Percentiles rank a stretch among this genome's conserved stretches.
Conservation (phyloP, 352 stramenopile genomes). For the Globisporangium mamillatum region DNA sequence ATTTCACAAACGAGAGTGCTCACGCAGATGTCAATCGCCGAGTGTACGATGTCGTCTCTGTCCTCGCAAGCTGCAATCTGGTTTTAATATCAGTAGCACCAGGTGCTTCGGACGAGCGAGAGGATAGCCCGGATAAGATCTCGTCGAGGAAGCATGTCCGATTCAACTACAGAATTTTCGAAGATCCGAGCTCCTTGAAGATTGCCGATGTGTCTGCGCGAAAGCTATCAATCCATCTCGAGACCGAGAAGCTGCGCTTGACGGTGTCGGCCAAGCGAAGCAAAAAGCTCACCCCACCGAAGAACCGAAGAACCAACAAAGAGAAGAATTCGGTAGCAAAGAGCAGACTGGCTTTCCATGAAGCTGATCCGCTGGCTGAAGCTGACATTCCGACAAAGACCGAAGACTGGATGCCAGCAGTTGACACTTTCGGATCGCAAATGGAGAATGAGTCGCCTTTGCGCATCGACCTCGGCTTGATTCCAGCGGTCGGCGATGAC, state of each 20-base stretch:
- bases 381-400: background rate
- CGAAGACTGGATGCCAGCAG: background rate
- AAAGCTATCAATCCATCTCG: background rate
- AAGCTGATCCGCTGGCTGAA: background rate
- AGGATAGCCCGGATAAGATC: slow-evolving; percentile 25
- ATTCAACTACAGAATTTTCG: slow-evolving; percentile 61
- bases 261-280: background rate
- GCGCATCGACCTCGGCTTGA: slow-evolving; percentile 6
- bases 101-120: slow-evolving; percentile 11
- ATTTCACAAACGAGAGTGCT: slow-evolving; percentile 18
- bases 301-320: slow-evolving; percentile 9
- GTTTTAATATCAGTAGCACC: slow-evolving; percentile 28
- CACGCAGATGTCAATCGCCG: slow-evolving; percentile 49
- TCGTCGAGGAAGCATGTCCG: slow-evolving; percentile 40
- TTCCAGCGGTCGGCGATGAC: background rate
- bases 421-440: background rate
- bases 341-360: slow-evolving; percentile 9
- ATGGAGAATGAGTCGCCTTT: background rate
- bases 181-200: slow-evolving; percentile 27
- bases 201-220: slow-evolving; percentile 12
- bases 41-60: slow-evolving; percentile 66
- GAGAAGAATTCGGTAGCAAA: background rate
- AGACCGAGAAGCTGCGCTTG: background rate
- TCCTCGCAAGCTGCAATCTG: slow-evolving; percentile 54
- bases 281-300: slow-evolving; percentile 3